Percentiles rank a stretch among this genome's conserved stretches.
Conservation (phyloP, 2,329 filamentous ascomycete species). For the Fusarium vanettenii region DNA sequence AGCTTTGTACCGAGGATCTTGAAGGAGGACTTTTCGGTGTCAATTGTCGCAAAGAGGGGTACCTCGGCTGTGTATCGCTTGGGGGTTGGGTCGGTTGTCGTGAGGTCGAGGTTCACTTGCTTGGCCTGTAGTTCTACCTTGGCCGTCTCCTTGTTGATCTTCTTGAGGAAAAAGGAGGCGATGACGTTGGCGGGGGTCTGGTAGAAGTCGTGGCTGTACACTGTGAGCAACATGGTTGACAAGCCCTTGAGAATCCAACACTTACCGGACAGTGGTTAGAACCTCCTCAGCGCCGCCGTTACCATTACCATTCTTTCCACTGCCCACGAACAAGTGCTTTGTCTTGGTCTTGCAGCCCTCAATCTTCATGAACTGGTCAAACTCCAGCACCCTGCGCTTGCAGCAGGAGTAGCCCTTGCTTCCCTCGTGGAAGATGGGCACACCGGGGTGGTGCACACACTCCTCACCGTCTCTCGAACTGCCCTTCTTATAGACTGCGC, state of each 20-base stretch:
- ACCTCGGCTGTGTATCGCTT: conserved; percentile 84
- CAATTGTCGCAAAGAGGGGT: conserved; percentile 81
- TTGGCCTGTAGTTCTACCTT: conserved; percentile 75
- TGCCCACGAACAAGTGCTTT: conserved; percentile 86
- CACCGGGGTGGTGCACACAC: conserved; percentile 90
- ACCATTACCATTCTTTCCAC: conserved; percentile 71
- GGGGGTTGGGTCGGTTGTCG: conserved; percentile 79
- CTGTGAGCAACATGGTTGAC: conserved; percentile 10
- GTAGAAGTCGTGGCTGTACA: conserved; percentile 81
- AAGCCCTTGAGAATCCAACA: background rate
- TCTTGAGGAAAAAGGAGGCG: conserved; percentile 94
- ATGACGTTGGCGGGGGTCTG: conserved; percentile 89
- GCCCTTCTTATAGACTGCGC: conserved; percentile 71
- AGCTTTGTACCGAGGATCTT: conserved; percentile 91
- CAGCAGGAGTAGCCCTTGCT: conserved; percentile 98
- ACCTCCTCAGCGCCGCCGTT: conserved; percentile 71
- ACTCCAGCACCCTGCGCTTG: conserved; percentile 93
- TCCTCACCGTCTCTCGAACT: conserved; percentile 74
- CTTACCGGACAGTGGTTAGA: conserved; percentile 80
- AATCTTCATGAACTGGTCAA: conserved; percentile 98
- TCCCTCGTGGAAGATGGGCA: conserved; percentile 95
- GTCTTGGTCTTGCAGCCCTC: conserved; percentile 87
- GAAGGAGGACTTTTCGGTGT: conserved; percentile 78
- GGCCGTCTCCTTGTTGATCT: conserved; percentile 86
- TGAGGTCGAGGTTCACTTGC: conserved; percentile 80